These are phyloP conservation scores for Aureobasidium lini DNA, from an alignment of 2,329 filamentous ascomycete genomes.

Conservation along the genomic window DNA sequence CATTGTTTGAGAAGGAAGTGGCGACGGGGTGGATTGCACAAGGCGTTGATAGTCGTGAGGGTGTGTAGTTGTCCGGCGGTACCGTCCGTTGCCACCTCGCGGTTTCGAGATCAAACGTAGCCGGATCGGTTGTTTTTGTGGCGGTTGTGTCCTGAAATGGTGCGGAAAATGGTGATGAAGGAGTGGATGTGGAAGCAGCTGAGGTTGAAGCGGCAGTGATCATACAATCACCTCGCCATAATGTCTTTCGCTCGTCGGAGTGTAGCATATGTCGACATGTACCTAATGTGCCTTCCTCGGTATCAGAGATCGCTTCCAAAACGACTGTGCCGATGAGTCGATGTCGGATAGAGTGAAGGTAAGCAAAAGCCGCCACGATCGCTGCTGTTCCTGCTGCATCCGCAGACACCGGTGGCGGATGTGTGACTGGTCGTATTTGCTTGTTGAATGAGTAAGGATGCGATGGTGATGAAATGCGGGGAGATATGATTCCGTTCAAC, in stretches of 20 bases:
- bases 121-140: not conserved
- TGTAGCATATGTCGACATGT: not conserved
- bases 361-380: not conserved
- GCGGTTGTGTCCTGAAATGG: not conserved
- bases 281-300: not conserved
- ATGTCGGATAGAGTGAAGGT: not conserved
- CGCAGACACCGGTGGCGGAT: too few relatives aligned
- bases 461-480: not conserved
- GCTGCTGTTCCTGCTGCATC: conserved; percentile 4
- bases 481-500: not conserved
- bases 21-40: not conserved
- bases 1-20: not conserved
- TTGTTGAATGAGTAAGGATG: not conserved
- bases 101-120: not conserved
- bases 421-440: not conserved
- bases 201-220: not conserved
- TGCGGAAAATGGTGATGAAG: not conserved
- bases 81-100: not conserved
- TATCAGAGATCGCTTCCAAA: not conserved
- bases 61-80: not conserved
- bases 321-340: conserved; percentile 7
- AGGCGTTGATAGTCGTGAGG: not conserved
- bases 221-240: conserved; percentile 9
- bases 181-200: not conserved
- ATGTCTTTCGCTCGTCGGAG: not conserved